phyloP scores from a whole-genome alignment of 179 eudicot genomes.

The Heliamphora ciliata region DNA sequence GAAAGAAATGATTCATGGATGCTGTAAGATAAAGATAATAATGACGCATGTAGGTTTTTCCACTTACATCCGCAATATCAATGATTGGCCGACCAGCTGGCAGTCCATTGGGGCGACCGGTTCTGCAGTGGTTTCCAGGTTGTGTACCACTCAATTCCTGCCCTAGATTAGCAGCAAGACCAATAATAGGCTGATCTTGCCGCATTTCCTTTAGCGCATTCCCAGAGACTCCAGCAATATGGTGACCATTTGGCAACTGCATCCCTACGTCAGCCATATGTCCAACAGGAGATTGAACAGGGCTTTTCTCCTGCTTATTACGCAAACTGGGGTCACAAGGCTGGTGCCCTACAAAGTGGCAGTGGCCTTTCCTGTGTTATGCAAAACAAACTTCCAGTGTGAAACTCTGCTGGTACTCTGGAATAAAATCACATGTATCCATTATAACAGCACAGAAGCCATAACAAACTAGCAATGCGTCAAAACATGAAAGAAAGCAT shows the following conservation, averaged over 20 bases:
- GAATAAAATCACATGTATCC: not conserved
- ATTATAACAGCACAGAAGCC: not conserved
- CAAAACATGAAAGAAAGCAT: slow-evolving; percentile 8
- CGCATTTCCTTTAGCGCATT: slow-evolving; percentile 11
- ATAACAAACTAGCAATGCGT: not conserved
- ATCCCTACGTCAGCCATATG: slow-evolving; percentile 30
- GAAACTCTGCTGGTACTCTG: not conserved
- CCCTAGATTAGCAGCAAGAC: slow-evolving; percentile 26
- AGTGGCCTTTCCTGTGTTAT: slow-evolving; percentile 57
- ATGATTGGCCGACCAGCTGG: slow-evolving; percentile 29
- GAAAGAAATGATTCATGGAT: too few species aligned
- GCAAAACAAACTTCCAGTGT: not conserved
- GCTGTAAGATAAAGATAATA: too few species aligned
- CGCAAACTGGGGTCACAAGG: slow-evolving; percentile 25
- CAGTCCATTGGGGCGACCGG: slow-evolving; percentile 19
- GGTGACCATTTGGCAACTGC: slow-evolving; percentile 26
- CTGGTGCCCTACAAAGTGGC: slow-evolving; percentile 61
- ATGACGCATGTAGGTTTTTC: not conserved
- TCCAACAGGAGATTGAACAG: slow-evolving; percentile 28
- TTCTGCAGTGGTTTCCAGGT: slow-evolving; percentile 18
- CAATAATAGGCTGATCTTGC: slow-evolving; percentile 18
- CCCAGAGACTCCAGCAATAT: slow-evolving; percentile 18
- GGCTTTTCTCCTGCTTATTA: slow-evolving; percentile 15
- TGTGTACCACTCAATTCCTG: slow-evolving; percentile 19
- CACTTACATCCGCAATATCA: slow-evolving; percentile 46